Evolutionary conservation across 768 basidiomycete species (phyloP).

Genomic region (Lyophyllum decastes): DNA sequence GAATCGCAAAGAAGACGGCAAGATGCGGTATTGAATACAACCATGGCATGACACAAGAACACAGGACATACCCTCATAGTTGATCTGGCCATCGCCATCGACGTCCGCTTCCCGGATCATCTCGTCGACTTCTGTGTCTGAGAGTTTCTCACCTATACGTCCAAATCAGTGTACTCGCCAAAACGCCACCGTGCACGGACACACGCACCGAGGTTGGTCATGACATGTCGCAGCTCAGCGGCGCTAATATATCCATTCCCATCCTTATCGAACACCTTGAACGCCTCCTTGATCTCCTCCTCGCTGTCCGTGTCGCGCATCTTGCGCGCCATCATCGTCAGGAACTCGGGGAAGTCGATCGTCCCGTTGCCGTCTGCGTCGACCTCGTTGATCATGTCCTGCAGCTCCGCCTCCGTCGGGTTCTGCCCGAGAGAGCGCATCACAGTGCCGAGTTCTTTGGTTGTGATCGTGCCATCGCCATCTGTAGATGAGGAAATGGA

Average conservation of each 20-base stretch:
- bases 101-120: conserved; percentile 97
- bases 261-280: conserved; percentile 97
- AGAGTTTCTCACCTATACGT: conserved; percentile 86
- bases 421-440: conserved; percentile 94
- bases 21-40: conserved; percentile 4
- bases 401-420: conserved; percentile 87
- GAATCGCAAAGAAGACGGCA: too few relatives aligned
- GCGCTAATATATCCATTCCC: conserved; percentile 89
- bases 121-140: conserved; percentile 88
- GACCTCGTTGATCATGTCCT: conserved; percentile 96
- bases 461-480: conserved; percentile 92
- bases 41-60: neutral
- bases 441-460: conserved; percentile 87
- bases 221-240: conserved; percentile 86
- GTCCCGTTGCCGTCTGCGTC: conserved; percentile 81
- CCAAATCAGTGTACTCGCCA: too few relatives aligned
- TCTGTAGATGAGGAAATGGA: too few relatives aligned
- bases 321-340: conserved; percentile 84
- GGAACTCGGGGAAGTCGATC: conserved; percentile 84
- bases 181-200: too few relatives aligned
- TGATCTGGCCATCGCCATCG: conserved; percentile 93
- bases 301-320: conserved; percentile 92
- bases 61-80: conserved; percentile 66
- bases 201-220: conserved; percentile 85
- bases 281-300: conserved; percentile 95